These are phyloP conservation scores for Phyllosticta citribraziliensis DNA, from an alignment of 2,329 filamentous ascomycete genomes.

Conservation along the genomic window DNA sequence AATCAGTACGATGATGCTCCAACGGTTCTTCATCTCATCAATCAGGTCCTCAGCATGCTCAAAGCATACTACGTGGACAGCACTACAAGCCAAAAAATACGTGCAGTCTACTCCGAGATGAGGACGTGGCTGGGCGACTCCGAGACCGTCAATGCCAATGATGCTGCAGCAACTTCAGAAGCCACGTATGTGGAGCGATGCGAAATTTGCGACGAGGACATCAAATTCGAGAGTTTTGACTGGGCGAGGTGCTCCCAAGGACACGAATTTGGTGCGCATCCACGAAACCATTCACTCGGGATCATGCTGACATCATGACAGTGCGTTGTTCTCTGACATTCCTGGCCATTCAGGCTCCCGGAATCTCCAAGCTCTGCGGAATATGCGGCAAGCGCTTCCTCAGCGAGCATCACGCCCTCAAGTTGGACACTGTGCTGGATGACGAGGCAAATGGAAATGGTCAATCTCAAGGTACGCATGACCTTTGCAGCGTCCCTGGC, in stretches of 20 bases:
- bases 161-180: slow-evolving; percentile 2
- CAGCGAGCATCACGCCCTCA: slow-evolving; percentile 30
- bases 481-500: not conserved
- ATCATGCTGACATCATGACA: slow-evolving; percentile 16
- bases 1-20: slow-evolving; percentile 1
- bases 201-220: slow-evolving; percentile 39
- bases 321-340: slow-evolving; percentile 47
- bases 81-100: slow-evolving; percentile 1
- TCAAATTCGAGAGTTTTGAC: slow-evolving; percentile 38
- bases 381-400: slow-evolving; percentile 42
- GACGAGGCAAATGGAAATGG: not conserved
- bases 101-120: slow-evolving; percentile 5
- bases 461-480: not conserved
- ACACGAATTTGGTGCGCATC: slow-evolving; percentile 40
- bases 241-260: slow-evolving; percentile 41
- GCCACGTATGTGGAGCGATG: slow-evolving; percentile 35
- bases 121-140: slow-evolving; percentile 2
- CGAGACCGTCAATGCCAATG: not conserved
- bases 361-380: slow-evolving; percentile 44
- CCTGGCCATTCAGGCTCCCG: slow-evolving; percentile 44
- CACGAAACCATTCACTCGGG: not conserved
- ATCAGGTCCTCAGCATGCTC: slow-evolving; percentile 1
- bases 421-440: slow-evolving; percentile 1
- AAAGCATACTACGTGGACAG: slow-evolving; percentile 3
- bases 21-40: slow-evolving; percentile 2